Conservation (phyloP, 2,329 filamentous ascomycete genomes). For the Fusarium hostae region DNA sequence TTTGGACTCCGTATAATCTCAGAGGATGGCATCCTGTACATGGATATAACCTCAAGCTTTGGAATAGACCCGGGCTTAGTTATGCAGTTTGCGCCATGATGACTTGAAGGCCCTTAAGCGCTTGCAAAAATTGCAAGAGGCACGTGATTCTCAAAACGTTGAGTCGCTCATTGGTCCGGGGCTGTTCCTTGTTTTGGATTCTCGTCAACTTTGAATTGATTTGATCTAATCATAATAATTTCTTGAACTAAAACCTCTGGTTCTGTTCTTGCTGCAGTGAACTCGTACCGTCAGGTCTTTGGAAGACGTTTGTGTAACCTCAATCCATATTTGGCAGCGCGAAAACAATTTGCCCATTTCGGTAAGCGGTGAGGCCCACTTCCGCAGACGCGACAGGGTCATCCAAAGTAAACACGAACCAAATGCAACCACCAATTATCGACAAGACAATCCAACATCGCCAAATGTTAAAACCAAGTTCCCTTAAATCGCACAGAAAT, state of each 20-base stretch:
- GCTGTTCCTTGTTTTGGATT: too few species aligned
- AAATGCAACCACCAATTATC: conserved; percentile 37
- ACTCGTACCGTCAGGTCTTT: too few species aligned
- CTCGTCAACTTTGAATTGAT: too few species aligned
- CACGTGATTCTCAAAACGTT: background rate
- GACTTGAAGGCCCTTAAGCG: background rate
- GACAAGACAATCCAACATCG: background rate
- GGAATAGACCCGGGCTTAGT: fast-evolving
- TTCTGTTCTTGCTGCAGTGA: too few species aligned
- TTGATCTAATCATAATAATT: too few species aligned
- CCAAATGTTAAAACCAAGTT: conserved; percentile 25
- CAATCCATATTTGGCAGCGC: background rate
- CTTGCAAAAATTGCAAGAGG: background rate
- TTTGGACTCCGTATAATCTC: background rate
- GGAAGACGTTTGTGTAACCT: background rate
- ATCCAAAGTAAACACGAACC: conserved; percentile 42
- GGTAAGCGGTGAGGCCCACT: conserved; percentile 45
- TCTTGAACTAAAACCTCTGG: too few species aligned
- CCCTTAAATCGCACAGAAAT: background rate
- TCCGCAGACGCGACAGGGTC: conserved; percentile 38
- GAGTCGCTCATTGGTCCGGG: too few species aligned
- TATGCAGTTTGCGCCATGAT: background rate
- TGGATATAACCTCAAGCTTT: background rate
- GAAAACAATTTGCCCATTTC: conserved; percentile 6
- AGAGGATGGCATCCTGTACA: background rate